Evolutionary conservation across 78 protist genomes (phyloP).

Genomic region (Dictyostelium firmibasis): DNA sequence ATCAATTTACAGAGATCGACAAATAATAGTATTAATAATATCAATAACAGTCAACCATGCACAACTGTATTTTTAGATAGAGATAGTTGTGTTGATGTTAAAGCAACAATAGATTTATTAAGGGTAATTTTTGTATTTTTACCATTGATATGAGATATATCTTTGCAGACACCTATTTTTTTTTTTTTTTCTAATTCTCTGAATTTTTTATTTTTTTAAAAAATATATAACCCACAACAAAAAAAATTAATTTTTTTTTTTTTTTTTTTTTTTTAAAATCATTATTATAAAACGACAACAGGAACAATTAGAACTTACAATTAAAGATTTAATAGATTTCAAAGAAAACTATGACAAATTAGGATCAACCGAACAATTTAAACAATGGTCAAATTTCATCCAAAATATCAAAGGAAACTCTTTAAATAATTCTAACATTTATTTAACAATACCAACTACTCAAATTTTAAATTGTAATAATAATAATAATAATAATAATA

Average conservation of each 20-base stretch:
- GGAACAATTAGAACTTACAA: background rate
- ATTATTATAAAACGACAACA: background rate
- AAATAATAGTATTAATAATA: background rate
- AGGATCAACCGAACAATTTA: background rate
- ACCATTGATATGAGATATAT: too few relatives aligned
- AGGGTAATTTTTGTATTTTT: background rate
- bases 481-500: background rate
- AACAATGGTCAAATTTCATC: background rate
- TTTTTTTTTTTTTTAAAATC: background rate
- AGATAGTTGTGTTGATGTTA: background rate
- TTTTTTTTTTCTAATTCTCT: background rate
- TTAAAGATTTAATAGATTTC: background rate
- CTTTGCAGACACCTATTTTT: background rate
- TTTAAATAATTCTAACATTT: background rate
- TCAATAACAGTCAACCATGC: background rate
- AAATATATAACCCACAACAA: background rate
- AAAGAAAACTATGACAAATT: background rate
- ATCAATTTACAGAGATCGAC: background rate
- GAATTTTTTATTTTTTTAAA: background rate
- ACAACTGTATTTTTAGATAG: conserved; percentile 3
- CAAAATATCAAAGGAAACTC: background rate
- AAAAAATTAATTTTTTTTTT: background rate
- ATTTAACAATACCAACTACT: conserved; percentile 15
- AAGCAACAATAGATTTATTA: background rate
- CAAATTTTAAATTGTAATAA: too few relatives aligned